Evolutionary conservation across 2,329 filamentous ascomycete genomes (phyloP).

Genomic region (Neocucurbitaria cava): DNA sequence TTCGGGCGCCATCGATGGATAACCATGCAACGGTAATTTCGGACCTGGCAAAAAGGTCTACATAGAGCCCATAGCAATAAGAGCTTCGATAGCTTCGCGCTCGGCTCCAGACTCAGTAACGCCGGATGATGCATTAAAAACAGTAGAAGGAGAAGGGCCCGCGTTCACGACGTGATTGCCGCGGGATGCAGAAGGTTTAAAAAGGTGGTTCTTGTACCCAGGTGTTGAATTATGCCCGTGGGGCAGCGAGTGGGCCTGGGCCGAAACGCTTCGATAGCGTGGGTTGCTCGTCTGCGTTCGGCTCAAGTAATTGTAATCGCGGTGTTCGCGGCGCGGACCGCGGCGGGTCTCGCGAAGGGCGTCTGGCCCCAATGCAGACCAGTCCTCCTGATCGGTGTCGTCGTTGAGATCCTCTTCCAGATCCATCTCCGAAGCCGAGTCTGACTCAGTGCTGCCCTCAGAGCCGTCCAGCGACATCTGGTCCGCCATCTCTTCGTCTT

Average conservation of each 20-base stretch:
- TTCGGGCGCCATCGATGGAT: background rate
- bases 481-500: conserved; percentile 70
- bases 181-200: conserved; percentile 42
- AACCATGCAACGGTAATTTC: conserved; percentile 17
- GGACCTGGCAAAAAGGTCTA: conserved; percentile 37
- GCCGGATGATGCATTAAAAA: conserved; percentile 36
- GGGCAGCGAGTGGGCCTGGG: conserved; percentile 37
- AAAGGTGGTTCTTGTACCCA: conserved; percentile 32
- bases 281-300: conserved; percentile 41
- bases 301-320: conserved; percentile 50
- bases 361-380: conserved; percentile 86
- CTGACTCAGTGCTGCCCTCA: conserved; percentile 73
- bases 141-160: conserved; percentile 25
- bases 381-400: conserved; percentile 94
- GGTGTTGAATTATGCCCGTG: conserved; percentile 33
- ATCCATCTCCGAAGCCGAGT: conserved; percentile 71
- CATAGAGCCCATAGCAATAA: conserved; percentile 78
- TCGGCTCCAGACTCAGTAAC: conserved; percentile 60
- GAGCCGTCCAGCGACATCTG: conserved; percentile 86
- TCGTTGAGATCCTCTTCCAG: conserved; percentile 78
- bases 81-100: conserved; percentile 80
- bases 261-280: conserved; percentile 35
- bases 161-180: conserved; percentile 36
- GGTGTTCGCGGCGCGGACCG: conserved; percentile 40
- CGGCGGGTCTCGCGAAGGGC: conserved; percentile 71